Conservation (phyloP, 2,329 filamentous ascomycete species). For the Cadophora malorum region DNA sequence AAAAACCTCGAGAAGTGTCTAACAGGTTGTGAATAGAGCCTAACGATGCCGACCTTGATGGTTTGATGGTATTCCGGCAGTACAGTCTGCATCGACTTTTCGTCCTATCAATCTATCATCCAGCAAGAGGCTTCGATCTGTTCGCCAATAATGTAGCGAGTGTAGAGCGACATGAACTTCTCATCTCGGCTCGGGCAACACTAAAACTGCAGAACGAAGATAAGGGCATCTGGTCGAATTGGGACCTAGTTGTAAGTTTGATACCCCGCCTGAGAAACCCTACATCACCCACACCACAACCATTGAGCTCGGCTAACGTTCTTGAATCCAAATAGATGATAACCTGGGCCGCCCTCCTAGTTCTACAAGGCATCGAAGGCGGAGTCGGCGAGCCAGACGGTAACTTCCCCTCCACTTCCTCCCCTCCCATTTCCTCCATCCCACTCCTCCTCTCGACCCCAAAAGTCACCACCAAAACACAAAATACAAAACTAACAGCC, state of each 20-base stretch:
- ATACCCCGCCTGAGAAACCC: not conserved
- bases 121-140: constrained; percentile 49
- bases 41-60: constrained; percentile 45
- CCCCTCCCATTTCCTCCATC: not conserved
- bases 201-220: constrained; percentile 51
- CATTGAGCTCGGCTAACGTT: not conserved
- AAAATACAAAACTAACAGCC: too few species aligned
- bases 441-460: too few species aligned
- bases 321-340: constrained; percentile 45
- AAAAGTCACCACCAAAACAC: not conserved
- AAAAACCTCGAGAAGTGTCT: not conserved
- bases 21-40: constrained; percentile 20
- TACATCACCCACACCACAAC: not conserved
- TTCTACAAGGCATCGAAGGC: constrained; percentile 51
- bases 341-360: constrained; percentile 53
- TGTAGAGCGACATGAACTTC: constrained; percentile 50
- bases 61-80: constrained; percentile 49
- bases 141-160: constrained; percentile 49
- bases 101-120: constrained; percentile 53
- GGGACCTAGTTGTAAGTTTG: constrained; percentile 48
- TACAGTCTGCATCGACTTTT: constrained; percentile 51
- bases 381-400: constrained; percentile 50
- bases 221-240: constrained; percentile 52
- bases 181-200: constrained; percentile 50
- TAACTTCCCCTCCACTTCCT: constrained; percentile 36